Percentiles rank a stretch among this genome's conserved stretches.
Evolutionary conservation across 2,329 filamentous ascomycete species (phyloP).

Genomic region (Intubia oerlemansii): DNA sequence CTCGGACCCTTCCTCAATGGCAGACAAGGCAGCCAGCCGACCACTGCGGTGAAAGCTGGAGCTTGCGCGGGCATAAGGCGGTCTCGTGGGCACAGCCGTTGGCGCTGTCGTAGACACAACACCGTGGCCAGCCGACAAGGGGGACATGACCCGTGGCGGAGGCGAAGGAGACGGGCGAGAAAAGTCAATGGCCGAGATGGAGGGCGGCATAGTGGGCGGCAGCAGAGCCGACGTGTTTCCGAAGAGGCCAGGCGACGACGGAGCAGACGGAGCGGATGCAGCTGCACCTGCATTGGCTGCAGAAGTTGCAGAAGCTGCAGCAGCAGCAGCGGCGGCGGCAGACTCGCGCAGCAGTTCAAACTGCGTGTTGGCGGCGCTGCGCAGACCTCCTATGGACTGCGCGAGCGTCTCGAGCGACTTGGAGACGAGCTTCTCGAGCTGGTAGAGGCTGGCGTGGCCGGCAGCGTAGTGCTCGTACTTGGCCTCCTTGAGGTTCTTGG

Average conservation of each 20-base stretch:
- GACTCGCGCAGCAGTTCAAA: slow-evolving; percentile 61
- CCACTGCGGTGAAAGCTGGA: slow-evolving; percentile 17
- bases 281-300: too few relatives aligned
- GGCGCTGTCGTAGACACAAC: too few relatives aligned
- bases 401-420: slow-evolving; percentile 69
- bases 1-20: slow-evolving; percentile 41
- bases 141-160: neutral
- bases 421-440: slow-evolving; percentile 57
- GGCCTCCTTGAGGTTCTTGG: slow-evolving; percentile 61
- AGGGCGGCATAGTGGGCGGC: slow-evolving; percentile 11
- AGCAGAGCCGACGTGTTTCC: neutral
- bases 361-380: slow-evolving; percentile 76
- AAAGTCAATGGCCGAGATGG: too few relatives aligned
- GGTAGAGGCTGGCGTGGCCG: slow-evolving; percentile 60
- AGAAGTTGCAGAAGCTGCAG: too few relatives aligned
- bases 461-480: slow-evolving; percentile 75
- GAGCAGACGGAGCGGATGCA: too few relatives aligned
- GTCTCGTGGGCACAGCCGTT: too few relatives aligned
- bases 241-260: neutral
- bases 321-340: too few relatives aligned
- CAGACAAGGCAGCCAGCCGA: slow-evolving; percentile 25
- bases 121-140: neutral
- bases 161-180: slow-evolving; percentile 11
- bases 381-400: slow-evolving; percentile 74
- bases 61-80: slow-evolving; percentile 10